Percentiles rank a stretch among this genome's conserved stretches.
Evolutionary conservation across 176 grass and related monocot species (phyloP).

Genomic region (Lolium multiflorum): DNA sequence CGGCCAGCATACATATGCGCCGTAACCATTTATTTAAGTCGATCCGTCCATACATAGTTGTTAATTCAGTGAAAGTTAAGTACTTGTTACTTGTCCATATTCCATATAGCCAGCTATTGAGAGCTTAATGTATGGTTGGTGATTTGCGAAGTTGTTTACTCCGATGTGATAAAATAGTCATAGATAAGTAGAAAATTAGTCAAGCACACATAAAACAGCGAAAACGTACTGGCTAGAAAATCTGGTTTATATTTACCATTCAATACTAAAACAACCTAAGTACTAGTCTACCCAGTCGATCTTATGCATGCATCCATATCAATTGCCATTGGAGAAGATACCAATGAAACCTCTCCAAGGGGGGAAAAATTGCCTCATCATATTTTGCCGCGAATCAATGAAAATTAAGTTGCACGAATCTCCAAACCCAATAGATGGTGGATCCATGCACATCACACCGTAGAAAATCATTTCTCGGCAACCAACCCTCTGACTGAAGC

Average conservation of each 20-base stretch:
- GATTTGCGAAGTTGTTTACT: background rate
- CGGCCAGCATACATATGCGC: background rate
- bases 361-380: too few species aligned
- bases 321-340: background rate
- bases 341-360: too few species aligned
- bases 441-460: too few species aligned
- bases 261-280: background rate
- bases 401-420: too few species aligned
- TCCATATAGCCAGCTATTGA: background rate
- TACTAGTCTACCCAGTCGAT: too few species aligned
- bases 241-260: too few species aligned
- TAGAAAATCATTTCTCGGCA: too few species aligned
- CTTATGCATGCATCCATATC: too few species aligned
- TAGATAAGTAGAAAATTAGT: background rate
- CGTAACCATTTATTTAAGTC: background rate
- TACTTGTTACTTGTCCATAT: background rate
- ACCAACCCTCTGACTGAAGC: background rate
- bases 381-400: too few species aligned
- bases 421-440: too few species aligned
- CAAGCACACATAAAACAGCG: background rate
- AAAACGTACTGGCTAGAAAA: background rate
- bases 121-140: background rate
- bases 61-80: background rate
- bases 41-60: background rate
- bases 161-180: background rate